Percentiles rank a stretch among this genome's conserved stretches.
Evolutionary conservation across 2,329 filamentous ascomycete genomes (phyloP).

Genomic region (Diaporthe ilicicola): DNA sequence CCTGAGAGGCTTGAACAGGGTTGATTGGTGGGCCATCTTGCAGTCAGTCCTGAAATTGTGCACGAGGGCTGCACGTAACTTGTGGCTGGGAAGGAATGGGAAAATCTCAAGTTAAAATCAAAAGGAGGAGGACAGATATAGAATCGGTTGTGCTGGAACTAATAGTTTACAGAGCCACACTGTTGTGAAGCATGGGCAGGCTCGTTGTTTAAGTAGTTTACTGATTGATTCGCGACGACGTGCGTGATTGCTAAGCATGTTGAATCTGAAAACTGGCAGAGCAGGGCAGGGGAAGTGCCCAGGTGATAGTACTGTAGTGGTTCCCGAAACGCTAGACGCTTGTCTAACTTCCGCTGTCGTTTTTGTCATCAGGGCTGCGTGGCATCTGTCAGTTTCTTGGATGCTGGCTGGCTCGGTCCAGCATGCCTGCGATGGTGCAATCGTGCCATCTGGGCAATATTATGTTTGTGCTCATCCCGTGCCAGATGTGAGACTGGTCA

Average conservation of each 20-base stretch:
- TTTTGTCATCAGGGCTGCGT: neutral
- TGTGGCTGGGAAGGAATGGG: neutral
- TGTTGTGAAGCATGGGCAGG: neutral
- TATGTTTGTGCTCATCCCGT: too few relatives aligned
- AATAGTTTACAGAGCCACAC: neutral
- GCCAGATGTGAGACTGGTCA: neutral
- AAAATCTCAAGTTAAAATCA: neutral
- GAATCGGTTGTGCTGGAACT: neutral
- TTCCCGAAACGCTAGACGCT: conserved; percentile 10
- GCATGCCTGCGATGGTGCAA: neutral
- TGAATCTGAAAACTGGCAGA: neutral
- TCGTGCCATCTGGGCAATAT: neutral
- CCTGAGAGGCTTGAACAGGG: conserved; percentile 52
- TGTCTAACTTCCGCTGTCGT: neutral
- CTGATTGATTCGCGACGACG: neutral
- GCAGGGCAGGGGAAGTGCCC: neutral
- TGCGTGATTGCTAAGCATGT: conserved; percentile 16
- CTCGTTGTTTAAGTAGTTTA: neutral
- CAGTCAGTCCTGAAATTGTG: neutral
- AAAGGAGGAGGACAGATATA: too few relatives aligned
- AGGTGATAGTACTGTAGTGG: neutral
- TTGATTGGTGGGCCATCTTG: conserved; percentile 19
- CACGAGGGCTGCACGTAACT: neutral
- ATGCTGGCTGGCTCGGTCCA: neutral
- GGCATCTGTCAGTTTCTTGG: too few relatives aligned